phyloP scores from a whole-genome alignment of 1,139 yeast genomes.

The Sugiyamaella japonica region DNA sequence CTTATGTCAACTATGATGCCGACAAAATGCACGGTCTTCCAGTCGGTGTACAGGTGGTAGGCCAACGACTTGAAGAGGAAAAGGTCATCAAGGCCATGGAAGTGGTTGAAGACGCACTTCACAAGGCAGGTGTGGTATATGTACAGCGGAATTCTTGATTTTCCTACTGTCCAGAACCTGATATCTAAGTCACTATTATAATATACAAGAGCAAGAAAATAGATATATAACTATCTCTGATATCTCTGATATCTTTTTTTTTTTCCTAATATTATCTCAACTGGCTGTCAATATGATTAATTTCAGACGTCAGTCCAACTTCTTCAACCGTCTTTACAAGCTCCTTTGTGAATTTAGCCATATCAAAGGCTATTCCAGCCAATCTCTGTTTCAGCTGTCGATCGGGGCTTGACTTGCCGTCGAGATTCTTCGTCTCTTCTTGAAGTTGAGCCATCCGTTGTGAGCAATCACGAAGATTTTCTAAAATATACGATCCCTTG shows the following conservation, averaged over 20 bases:
- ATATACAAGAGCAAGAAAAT: not conserved
- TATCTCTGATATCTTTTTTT: too few species aligned
- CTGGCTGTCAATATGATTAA: constrained; percentile 43
- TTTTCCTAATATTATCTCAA: constrained; percentile 14
- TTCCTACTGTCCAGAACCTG: not conserved
- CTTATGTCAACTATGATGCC: constrained; percentile 52
- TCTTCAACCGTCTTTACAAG: constrained; percentile 94
- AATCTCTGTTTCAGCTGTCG: constrained; percentile 87
- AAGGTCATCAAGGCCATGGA: constrained; percentile 51
- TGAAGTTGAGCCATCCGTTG: constrained; percentile 55
- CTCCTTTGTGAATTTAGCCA: constrained; percentile 94
- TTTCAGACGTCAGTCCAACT: constrained; percentile 82
- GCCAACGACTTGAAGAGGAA: constrained; percentile 62
- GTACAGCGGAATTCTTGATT: constrained; percentile 32
- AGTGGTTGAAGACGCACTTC: constrained; percentile 41
- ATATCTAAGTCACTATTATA: constrained; percentile 9
- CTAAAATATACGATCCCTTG: constrained; percentile 89
- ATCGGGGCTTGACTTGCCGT: constrained; percentile 67
- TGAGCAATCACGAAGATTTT: constrained; percentile 79
- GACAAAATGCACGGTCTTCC: constrained; percentile 62
- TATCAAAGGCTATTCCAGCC: constrained; percentile 94
- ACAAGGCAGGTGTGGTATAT: constrained; percentile 36
- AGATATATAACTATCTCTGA: not conserved
- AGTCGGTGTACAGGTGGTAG: constrained; percentile 63
- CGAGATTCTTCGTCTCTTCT: constrained; percentile 41